These are phyloP conservation scores for Protea cynaroides DNA, from an alignment of 164 flowering plant genomes.

Conservation along the genomic window DNA sequence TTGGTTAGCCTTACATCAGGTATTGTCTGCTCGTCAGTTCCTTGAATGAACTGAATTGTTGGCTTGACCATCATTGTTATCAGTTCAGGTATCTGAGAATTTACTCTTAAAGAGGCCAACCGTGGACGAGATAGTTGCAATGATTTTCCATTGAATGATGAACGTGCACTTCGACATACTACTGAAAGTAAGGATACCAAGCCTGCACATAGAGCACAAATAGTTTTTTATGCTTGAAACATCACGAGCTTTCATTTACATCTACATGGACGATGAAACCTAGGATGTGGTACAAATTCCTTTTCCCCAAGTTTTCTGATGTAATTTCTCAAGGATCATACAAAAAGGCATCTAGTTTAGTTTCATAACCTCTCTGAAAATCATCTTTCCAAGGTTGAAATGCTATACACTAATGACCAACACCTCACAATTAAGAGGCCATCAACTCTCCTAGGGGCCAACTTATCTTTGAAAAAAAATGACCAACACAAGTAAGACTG, in stretches of 20 bases:
- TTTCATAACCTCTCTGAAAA: too few relatives aligned
- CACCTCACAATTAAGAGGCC: too few relatives aligned
- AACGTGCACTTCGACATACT: slow-evolving; percentile 30
- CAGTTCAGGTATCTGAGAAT: slow-evolving; percentile 15
- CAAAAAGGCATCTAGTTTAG: too few relatives aligned
- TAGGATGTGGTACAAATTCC: neutral
- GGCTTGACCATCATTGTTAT: slow-evolving; percentile 72
- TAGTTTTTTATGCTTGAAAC: neutral
- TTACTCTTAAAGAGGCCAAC: slow-evolving; percentile 13
- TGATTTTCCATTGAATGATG: slow-evolving; percentile 59
- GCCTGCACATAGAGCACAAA: slow-evolving; percentile 29
- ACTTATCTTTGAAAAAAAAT: too few relatives aligned
- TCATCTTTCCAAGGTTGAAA: too few relatives aligned
- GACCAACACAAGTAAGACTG: too few relatives aligned
- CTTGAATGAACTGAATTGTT: slow-evolving; percentile 90
- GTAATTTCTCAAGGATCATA: too few relatives aligned
- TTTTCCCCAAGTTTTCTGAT: neutral
- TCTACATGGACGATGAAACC: neutral
- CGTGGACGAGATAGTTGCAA: slow-evolving; percentile 28
- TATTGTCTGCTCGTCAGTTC: slow-evolving; percentile 79
- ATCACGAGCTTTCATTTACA: neutral
- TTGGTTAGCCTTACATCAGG: slow-evolving; percentile 88
- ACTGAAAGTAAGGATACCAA: slow-evolving; percentile 21
- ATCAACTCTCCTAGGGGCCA: too few relatives aligned
- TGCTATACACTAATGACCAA: too few relatives aligned